These are phyloP conservation scores for Scedosporium apiospermum DNA, from an alignment of 2,329 filamentous ascomycete species.

Conservation along the genomic window DNA sequence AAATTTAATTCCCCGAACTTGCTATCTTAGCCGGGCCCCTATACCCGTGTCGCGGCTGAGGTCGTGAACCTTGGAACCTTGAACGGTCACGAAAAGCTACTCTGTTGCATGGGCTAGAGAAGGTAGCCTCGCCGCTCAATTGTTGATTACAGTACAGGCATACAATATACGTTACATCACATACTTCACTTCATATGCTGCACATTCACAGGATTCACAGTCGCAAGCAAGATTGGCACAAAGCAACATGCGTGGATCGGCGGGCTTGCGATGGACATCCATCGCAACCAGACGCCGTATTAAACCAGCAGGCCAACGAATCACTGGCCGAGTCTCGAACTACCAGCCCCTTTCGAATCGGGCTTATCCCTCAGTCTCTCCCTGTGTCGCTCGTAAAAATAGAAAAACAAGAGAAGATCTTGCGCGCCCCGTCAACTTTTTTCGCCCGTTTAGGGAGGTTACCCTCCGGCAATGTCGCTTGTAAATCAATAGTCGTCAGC, in stretches of 20 bases:
- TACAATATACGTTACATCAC: too few relatives aligned
- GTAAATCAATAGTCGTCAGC: too few relatives aligned
- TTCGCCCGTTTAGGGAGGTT: too few relatives aligned
- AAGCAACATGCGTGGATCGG: constrained; percentile 2
- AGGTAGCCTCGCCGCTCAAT: background rate
- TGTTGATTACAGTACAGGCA: background rate
- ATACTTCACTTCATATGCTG: background rate
- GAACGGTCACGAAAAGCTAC: background rate
- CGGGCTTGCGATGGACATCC: background rate
- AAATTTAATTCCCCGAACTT: background rate
- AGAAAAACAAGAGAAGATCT: background rate
- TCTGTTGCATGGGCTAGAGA: too few relatives aligned
- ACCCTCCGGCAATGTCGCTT: too few relatives aligned
- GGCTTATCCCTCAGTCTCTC: background rate
- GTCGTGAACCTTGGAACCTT: too few relatives aligned
- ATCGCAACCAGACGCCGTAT: constrained; percentile 1
- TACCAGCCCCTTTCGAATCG: background rate
- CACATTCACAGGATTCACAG: background rate
- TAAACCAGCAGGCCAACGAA: constrained; percentile 3
- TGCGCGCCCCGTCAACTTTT: too few relatives aligned
- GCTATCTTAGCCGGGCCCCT: background rate
- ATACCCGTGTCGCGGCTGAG: background rate
- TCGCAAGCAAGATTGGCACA: background rate
- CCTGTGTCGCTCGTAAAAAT: background rate
- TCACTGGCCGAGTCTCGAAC: constrained; percentile 1